Base-by-base conservation (phyloP, 2,329 filamentous ascomycete species). In the Monosporascus cannonballus region DNA sequence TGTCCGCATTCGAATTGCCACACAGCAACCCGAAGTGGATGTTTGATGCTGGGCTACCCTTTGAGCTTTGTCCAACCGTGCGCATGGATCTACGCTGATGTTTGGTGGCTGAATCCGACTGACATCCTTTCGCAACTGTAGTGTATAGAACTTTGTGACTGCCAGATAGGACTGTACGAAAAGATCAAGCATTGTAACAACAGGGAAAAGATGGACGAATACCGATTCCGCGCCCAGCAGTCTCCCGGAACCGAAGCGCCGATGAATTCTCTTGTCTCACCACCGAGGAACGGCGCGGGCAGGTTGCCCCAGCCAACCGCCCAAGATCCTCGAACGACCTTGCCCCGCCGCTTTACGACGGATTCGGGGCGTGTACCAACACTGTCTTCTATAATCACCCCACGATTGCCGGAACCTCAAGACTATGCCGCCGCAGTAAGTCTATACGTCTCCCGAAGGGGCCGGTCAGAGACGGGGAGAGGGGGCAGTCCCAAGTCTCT, bases 311-410 rank as follows among this genome's bases (percentile, higher is more conserved):
- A 80, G 59, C 77, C 80, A 59, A 72, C 76, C 56, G 69, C 80
- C 58, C 80, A 83, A 70, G 90, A 96, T 67, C 81, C 81, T 60
- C 85, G 92, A 71, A 83, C 84, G 58, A 85, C 85, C 63, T 78
- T 97, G 68, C 90, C 92, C 72, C 86, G 93, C 66, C 87, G 93
- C 67, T 97, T 97, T 74, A 97, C 93, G 58, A 94, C 92, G 53
- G 95, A 96, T 74, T 85, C 89, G 73, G 80, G 90, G 72, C 81
- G 91, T 79, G 76, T 93, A 72, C 87, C 88, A 70, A 90, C 87
- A 68, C 76, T 89, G 72, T 82, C 79, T 53, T 80, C 82, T 56
- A 73, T 92, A 67, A 77, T 79, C 39, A 69, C 73, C 47, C 75
- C 75, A 61, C 76, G 77, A 57, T 69, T 67, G 38, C 71, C 74